Evolutionary conservation across 306 rosid species (phyloP).

Genomic region (Trifolium subterraneum): DNA sequence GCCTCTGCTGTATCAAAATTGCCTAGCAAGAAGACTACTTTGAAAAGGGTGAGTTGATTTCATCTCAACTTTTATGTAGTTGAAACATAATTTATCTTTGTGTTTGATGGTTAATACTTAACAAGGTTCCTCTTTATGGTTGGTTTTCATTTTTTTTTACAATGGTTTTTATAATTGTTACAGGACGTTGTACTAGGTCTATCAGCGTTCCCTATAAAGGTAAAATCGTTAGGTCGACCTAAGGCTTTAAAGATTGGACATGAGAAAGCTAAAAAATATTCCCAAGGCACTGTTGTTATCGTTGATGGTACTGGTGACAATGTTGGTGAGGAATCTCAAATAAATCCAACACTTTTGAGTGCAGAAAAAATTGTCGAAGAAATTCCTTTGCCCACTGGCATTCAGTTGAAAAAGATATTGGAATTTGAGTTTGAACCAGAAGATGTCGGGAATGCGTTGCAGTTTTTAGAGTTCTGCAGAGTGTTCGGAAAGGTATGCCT

Average conservation of each 20-base stretch:
- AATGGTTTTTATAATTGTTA: not conserved
- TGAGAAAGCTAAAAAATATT: conserved; percentile 35
- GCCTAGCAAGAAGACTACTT: conserved; percentile 39
- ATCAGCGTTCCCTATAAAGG: conserved; percentile 47
- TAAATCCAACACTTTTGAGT: not conserved
- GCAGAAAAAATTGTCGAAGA: conserved; percentile 23
- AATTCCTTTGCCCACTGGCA: conserved; percentile 59
- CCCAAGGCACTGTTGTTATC: not conserved
- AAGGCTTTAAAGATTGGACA: not conserved
- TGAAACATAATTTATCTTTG: not conserved
- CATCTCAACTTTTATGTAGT: not conserved
- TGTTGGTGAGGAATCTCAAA: conserved; percentile 25
- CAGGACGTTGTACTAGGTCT: conserved; percentile 37
- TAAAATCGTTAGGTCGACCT: conserved; percentile 45
- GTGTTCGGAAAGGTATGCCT: conserved; percentile 73
- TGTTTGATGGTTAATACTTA: conserved; percentile 20
- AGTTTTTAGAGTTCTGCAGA: conserved; percentile 74
- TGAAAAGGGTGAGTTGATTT: conserved; percentile 45
- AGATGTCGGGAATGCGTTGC: conserved; percentile 74
- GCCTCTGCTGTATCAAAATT: conserved; percentile 65
- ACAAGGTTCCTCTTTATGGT: not conserved
- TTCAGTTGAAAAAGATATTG: conserved; percentile 47
- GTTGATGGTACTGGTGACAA: conserved; percentile 5
- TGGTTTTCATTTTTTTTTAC: not conserved
- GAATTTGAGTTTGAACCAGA: conserved; percentile 57